Percentiles rank a stretch among this genome's conserved stretches.
Evolutionary conservation across 2,329 filamentous ascomycete species (phyloP).

Genomic region (Xylariaceae sp.): DNA sequence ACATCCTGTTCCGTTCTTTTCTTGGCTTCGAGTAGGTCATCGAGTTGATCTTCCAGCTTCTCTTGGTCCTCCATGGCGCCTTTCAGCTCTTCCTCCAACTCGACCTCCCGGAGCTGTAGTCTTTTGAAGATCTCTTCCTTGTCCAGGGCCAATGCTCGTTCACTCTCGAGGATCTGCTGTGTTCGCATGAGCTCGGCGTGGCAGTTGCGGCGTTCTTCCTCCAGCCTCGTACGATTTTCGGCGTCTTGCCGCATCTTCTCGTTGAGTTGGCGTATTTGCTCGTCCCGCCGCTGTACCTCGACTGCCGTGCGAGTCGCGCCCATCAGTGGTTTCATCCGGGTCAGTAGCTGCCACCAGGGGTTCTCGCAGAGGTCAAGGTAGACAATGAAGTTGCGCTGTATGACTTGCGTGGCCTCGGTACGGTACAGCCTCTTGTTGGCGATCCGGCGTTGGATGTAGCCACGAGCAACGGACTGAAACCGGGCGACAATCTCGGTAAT

Average conservation of each 20-base stretch:
- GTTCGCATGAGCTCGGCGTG: conserved; percentile 84
- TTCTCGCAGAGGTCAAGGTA: conserved; percentile 87
- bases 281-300: conserved; percentile 92
- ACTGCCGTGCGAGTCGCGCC: conserved; percentile 86
- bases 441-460: conserved; percentile 80
- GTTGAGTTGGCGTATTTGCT: conserved; percentile 83
- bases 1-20: conserved; percentile 83
- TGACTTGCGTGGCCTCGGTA: conserved; percentile 88
- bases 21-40: conserved; percentile 81
- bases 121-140: conserved; percentile 99
- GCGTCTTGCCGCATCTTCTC: conserved; percentile 75
- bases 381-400: conserved; percentile 88
- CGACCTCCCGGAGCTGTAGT: conserved; percentile 84
- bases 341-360: conserved; percentile 95
- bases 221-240: conserved; percentile 69
- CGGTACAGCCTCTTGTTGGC: conserved; percentile 92
- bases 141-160: conserved; percentile 89
- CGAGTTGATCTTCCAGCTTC: conserved; percentile 85
- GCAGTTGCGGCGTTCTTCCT: conserved; percentile 84
- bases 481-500: conserved; percentile 91
- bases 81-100: conserved; percentile 87
- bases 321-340: conserved; percentile 90
- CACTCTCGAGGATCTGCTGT: conserved; percentile 91
- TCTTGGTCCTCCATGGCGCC: conserved; percentile 93
- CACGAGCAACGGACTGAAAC: conserved; percentile 88